Percentiles rank a stretch among this genome's conserved stretches.
Evolutionary conservation across 805 yeast genomes (phyloP).

Genomic region (Candida fluviatilis): DNA sequence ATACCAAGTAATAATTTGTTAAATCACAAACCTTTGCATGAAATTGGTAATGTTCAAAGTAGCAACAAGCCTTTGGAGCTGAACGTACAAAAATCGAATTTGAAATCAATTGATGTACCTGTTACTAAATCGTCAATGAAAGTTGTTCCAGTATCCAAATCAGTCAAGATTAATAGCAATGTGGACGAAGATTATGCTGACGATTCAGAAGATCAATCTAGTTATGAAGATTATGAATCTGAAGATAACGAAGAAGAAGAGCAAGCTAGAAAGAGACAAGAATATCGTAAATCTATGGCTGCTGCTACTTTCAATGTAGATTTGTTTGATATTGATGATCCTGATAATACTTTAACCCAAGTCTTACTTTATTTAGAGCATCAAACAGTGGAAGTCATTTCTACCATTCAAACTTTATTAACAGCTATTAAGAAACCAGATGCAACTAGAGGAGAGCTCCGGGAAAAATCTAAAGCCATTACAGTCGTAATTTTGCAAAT

Average conservation of each 20-base stretch:
- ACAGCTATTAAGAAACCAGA: conserved; percentile 73
- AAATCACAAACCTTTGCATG: conserved; percentile 3
- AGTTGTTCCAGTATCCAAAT: background rate
- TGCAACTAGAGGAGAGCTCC: conserved; percentile 69
- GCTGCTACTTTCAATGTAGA: conserved; percentile 65
- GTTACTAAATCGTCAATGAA: background rate
- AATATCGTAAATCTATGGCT: conserved; percentile 43
- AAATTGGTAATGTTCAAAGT: conserved; percentile 3
- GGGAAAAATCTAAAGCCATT: conserved; percentile 72
- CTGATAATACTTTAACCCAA: conserved; percentile 84
- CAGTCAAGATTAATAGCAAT: conserved; percentile 5
- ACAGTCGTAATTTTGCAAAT: conserved; percentile 75
- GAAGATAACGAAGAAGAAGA: conserved; percentile 26
- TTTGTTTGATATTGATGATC: conserved; percentile 76
- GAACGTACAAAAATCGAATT: background rate
- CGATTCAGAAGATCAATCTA: conserved; percentile 10
- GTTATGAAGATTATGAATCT: conserved; percentile 12
- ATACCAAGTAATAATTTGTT: background rate
- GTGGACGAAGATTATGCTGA: conserved; percentile 7
- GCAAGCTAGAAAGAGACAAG: conserved; percentile 40
- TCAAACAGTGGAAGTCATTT: conserved; percentile 87
- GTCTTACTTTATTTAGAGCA: conserved; percentile 83
- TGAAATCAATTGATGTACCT: background rate
- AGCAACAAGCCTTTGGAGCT: background rate
- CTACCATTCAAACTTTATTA: conserved; percentile 80